Conservation (phyloP, 257 asterid genomes). For the Scutellaria baicalensis region DNA sequence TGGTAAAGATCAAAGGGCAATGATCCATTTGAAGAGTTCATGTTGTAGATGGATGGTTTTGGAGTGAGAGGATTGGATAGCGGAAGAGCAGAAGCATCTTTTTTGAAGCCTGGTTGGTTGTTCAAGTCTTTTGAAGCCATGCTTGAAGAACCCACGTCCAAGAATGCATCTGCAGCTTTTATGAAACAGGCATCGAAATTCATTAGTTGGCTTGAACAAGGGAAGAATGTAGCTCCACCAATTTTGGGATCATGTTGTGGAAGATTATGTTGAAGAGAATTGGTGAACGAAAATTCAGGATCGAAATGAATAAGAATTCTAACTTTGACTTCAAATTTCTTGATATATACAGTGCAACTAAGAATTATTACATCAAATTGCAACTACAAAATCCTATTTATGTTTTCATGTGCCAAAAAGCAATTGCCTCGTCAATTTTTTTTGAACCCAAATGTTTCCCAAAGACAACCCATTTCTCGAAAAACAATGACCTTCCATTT, state of each 20-base stretch:
- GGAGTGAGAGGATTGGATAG: conserved; percentile 30
- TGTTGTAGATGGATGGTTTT: conserved; percentile 44
- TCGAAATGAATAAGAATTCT: background rate
- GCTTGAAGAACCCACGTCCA: conserved; percentile 32
- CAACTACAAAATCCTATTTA: background rate
- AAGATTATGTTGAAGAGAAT: background rate
- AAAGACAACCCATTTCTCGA: background rate
- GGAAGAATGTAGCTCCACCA: background rate
- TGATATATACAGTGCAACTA: background rate
- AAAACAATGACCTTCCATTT: background rate
- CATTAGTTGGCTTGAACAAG: background rate
- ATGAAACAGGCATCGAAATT: background rate
- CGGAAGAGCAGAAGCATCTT: conserved; percentile 33
- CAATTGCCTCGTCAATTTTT: background rate
- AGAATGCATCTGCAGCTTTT: conserved; percentile 59
- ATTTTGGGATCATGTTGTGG: background rate
- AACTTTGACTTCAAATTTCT: background rate
- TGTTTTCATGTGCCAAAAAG: background rate
- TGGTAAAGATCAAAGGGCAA: conserved; percentile 33
- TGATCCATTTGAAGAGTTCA: conserved; percentile 39
- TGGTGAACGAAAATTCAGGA: background rate
- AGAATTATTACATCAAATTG: background rate
- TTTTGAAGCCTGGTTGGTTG: conserved; percentile 29
- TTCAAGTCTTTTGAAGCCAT: conserved; percentile 31
- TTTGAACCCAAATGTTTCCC: background rate